Evolutionary conservation across 192 early-diverging fungal species (phyloP).

Genomic region (Coemansia furcata): DNA sequence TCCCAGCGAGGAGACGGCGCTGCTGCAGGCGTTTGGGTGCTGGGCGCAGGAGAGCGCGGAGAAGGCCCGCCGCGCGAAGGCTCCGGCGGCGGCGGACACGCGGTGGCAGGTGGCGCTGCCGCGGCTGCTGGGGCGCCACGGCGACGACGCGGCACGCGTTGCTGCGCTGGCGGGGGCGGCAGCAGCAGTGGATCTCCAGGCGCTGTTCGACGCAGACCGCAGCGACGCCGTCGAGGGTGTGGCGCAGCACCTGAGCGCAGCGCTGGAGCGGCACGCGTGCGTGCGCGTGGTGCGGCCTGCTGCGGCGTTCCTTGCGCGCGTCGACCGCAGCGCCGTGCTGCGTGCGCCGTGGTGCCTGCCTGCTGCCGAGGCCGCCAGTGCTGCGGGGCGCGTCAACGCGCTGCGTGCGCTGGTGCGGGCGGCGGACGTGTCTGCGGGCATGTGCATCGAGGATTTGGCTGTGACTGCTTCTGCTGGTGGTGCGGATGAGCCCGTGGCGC

Average conservation of each 20-base stretch:
- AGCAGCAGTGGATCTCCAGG: slow-evolving; percentile 35
- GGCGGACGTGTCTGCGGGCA: slow-evolving; percentile 20
- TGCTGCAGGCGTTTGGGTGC: slow-evolving; percentile 32
- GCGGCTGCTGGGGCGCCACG: slow-evolving; percentile 33
- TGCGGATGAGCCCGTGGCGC: slow-evolving; percentile 16
- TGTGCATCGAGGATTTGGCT: neutral
- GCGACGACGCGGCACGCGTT: slow-evolving; percentile 21
- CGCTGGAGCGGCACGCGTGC: slow-evolving; percentile 31
- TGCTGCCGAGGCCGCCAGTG: slow-evolving; percentile 15
- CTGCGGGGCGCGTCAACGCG: slow-evolving; percentile 21
- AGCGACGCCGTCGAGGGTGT: slow-evolving; percentile 11
- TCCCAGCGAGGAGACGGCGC: slow-evolving; percentile 33
- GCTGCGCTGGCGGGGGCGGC: slow-evolving; percentile 30
- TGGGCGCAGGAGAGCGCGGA: slow-evolving; percentile 26
- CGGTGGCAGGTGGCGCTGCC: slow-evolving; percentile 34
- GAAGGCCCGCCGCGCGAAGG: neutral
- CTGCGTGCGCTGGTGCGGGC: slow-evolving; percentile 30
- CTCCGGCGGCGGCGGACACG: neutral
- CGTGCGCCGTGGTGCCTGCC: neutral
- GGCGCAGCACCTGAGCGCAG: slow-evolving; percentile 5
- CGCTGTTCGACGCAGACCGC: slow-evolving; percentile 39
- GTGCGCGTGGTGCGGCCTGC: slow-evolving; percentile 30
- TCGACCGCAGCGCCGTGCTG: slow-evolving; percentile 34
- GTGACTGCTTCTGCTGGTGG: neutral
- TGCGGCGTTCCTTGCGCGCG: slow-evolving; percentile 27